Base-by-base conservation (phyloP, 2,329 filamentous ascomycete genomes). In the Botrytis squamosa region DNA sequence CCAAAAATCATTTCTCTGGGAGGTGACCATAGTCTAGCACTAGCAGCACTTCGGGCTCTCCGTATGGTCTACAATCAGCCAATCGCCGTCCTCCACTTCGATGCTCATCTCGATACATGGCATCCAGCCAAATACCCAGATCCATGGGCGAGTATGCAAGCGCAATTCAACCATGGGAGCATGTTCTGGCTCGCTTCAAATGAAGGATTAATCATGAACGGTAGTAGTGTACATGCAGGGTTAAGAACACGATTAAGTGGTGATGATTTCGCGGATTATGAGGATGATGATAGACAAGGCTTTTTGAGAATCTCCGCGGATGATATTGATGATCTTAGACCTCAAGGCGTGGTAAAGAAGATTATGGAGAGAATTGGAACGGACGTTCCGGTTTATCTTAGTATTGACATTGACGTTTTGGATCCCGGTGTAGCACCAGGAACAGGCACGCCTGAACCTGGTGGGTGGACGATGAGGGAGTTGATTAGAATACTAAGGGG, bases 141-240 rank as follows among this genome's bases (percentile, higher is more conserved):
- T 25, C 89, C 90, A 72, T 97, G 94, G 94, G 82, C 85, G 10
- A 88, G 87, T 4, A 87, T 89, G 74, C 92, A 93, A 81, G 87
- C 89, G 3, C 88, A 91, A 77, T 96, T 97, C 84, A 97, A 91
- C 80, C 94, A 97, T 82, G 94, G 95, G 7, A 93, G 89, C 77
- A 96, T 97, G 90, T 97, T 97, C 86, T 95, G 93, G 92, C 88
- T 95, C 77, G 94, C 94, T 9, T 90, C 91, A 67, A 90, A 90
- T 44, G 94, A 97, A 82, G 93, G 93, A 0, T 84, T 97, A 40
- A 90, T 97, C 74, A 86, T 88, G 75, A 95, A 95, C 82, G 84
- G 86, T 22, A 91, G 88, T 0, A 92, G 89, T 36, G 93, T 96
- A 9, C 94, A 97, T 82, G 94, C 93, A 0, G 94, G 94, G 1